Base-by-base conservation (phyloP, 75 land plant genomes). In the Cupressus sempervirens region DNA sequence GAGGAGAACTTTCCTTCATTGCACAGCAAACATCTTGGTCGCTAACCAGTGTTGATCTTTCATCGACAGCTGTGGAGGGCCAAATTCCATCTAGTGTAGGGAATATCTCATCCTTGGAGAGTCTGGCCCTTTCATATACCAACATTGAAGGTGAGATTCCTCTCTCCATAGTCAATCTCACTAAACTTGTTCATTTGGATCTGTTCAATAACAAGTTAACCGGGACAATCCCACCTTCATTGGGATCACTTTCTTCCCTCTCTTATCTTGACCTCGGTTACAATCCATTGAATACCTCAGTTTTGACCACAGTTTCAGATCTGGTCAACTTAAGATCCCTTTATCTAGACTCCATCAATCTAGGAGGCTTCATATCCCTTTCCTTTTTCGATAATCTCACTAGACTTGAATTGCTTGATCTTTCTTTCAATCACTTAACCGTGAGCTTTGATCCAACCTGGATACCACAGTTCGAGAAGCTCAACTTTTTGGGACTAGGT, bases 381-480 rank as follows among this genome's bases (percentile, higher is more conserved):
- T 13, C 79, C 7, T 7, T 86, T 80, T 68, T 86, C 45, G 40
- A 34, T n/a, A 65, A 65, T 1, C 82, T 53, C 56, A 38, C 58
- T 23, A 38, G 54, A 26, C 88, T 86, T 38, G 23, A 58, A 29
- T 1, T 26, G 29, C 83, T 86, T 3, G 83, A 81, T 81, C 83
- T 86, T 43, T 82, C 87, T 7, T 12, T 68, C 74, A 86, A 86
- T 73, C 15, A 68, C 32, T 3, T 83, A n/a, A 85, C 7, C 10
- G 83, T 80, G 54, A 34, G 12, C n/a, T 1, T 65, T 41, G 82
- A 72, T 50, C 41, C 75, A 86, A 30, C 58, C 50, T 56, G 88
- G 89, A 65, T 65, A 9, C 68, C 82, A 38, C 56, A 10, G 8
- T 86, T 13, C 52, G 2, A 50, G 2, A 48, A 20, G 62, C 88